These are phyloP conservation scores for Irpex sp. DNA, from an alignment of 1,284 basidiomycete species.

Conservation along the genomic window DNA sequence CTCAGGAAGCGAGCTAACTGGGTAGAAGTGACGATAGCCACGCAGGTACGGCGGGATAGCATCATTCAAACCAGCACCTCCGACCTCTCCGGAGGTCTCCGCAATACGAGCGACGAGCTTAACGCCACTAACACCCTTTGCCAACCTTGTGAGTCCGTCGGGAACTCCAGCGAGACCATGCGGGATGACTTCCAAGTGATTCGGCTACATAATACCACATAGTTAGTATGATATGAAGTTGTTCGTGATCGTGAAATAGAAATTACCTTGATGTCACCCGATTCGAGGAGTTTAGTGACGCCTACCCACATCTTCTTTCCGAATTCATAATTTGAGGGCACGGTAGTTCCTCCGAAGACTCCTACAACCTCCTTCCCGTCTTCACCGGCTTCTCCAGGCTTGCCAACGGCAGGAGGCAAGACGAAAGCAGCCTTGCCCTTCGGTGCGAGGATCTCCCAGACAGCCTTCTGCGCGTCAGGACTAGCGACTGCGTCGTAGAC, in stretches of 20 bases:
- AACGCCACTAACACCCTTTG: slow-evolving; percentile 22
- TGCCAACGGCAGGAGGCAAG: neutral
- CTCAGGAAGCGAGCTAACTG: neutral
- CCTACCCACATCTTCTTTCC: slow-evolving; percentile 11
- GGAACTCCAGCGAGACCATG: slow-evolving; percentile 26
- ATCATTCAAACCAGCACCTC: neutral
- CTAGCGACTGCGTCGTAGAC: slow-evolving; percentile 25
- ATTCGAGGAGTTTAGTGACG: slow-evolving; percentile 11
- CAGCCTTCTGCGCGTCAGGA: slow-evolving; percentile 21
- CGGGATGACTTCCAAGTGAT: slow-evolving; percentile 24
- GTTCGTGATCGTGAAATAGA: neutral
- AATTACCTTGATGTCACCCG: slow-evolving; percentile 13
- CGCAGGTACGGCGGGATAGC: neutral
- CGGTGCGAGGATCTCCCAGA: slow-evolving; percentile 21
- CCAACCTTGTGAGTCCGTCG: slow-evolving; percentile 22
- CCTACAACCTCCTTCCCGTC: slow-evolving; percentile 9
- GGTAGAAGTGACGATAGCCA: neutral
- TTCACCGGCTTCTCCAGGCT: neutral
- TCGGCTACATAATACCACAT: slow-evolving; percentile 1
- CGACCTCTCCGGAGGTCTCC: slow-evolving; percentile 19
- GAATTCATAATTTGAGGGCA: slow-evolving; percentile 4
- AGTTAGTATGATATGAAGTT: neutral
- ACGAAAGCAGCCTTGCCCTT: neutral
- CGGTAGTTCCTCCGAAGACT: slow-evolving; percentile 7
- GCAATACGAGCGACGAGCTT: slow-evolving; percentile 28